Evolutionary conservation across 495 filamentous ascomycete species (phyloP).

Genomic region (Tuber melanosporum): DNA sequence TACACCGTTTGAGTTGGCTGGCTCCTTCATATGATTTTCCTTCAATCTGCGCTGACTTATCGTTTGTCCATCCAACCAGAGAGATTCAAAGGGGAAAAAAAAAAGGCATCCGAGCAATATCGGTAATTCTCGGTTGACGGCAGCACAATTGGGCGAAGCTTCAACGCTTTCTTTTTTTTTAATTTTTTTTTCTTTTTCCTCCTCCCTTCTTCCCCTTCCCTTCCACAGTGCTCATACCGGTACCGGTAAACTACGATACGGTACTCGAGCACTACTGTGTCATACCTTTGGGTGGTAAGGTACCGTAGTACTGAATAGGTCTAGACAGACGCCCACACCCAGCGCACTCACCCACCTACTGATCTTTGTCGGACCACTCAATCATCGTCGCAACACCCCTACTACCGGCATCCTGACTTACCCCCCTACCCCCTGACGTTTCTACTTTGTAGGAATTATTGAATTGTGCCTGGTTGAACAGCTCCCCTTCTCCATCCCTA

Average conservation of each 20-base stretch:
- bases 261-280: neutral
- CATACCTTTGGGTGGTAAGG: neutral
- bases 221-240: neutral
- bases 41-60: neutral
- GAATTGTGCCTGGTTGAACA: neutral
- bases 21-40: neutral
- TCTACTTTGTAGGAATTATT: neutral
- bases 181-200: neutral
- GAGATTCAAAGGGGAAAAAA: neutral
- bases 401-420: neutral
- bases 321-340: neutral
- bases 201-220: neutral
- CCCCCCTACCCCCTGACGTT: neutral
- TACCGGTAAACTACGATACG: neutral
- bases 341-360: neutral
- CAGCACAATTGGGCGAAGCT: constrained; percentile 1
- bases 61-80: neutral
- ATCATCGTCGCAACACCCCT: neutral
- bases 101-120: neutral
- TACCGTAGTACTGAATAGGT: neutral
- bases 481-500: neutral
- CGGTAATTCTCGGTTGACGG: neutral
- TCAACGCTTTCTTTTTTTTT: neutral
- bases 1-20: neutral
- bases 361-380: neutral